These are phyloP conservation scores for Ophiostoma australiae DNA, from an alignment of 2,329 filamentous ascomycete species.

Conservation along the genomic window DNA sequence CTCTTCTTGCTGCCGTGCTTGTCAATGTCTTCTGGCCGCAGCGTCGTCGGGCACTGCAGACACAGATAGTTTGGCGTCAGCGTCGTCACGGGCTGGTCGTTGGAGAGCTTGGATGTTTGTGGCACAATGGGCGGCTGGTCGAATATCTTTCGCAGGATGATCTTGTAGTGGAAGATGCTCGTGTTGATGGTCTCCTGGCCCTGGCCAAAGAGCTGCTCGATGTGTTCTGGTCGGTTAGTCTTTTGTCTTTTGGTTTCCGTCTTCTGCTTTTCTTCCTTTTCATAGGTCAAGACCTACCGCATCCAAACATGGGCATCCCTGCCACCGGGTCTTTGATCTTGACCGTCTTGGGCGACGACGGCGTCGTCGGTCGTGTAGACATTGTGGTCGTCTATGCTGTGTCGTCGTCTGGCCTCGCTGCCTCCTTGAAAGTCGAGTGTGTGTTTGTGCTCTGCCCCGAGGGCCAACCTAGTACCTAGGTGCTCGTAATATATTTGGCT, in stretches of 20 bases:
- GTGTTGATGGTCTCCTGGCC: constrained; percentile 61
- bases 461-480: background rate
- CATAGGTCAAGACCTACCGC: constrained; percentile 45
- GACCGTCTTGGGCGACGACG: constrained; percentile 51
- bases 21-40: constrained; percentile 59
- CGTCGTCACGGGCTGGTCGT: constrained; percentile 54
- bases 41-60: constrained; percentile 65
- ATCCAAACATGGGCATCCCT: constrained; percentile 58
- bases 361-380: constrained; percentile 46
- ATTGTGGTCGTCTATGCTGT: constrained; percentile 33
- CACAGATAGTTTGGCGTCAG: constrained; percentile 67
- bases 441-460: background rate
- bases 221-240: constrained; percentile 55
- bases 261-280: background rate
- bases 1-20: constrained; percentile 64
- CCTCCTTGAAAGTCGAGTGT: background rate
- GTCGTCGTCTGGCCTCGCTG: background rate
- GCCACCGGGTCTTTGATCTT: constrained; percentile 56
- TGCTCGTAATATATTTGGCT: background rate
- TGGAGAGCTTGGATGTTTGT: constrained; percentile 58
- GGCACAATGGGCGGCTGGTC: constrained; percentile 60
- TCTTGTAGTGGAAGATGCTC: constrained; percentile 67
- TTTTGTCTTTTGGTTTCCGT: background rate
- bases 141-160: constrained; percentile 65
- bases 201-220: constrained; percentile 60